Base-by-base conservation (phyloP, 2,329 filamentous ascomycete species). In the Rutstroemia sp. region DNA sequence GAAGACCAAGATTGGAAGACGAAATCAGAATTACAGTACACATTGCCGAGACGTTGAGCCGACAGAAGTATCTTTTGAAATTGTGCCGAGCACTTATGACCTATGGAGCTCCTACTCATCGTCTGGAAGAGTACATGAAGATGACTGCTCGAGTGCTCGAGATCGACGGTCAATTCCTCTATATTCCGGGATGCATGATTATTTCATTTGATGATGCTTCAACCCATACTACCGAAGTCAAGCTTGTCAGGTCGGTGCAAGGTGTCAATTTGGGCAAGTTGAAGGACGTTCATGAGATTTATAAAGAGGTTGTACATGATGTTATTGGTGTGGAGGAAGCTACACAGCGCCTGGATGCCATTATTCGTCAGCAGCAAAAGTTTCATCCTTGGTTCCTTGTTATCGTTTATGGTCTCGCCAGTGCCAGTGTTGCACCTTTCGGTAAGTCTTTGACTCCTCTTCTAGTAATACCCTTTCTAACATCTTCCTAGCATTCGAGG, bases 161-260 rank as follows among this genome's bases (percentile, higher is more conserved):
- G 70, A 92, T 96, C 16, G 88, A 95, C 62, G 87, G 87, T 5
- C 90, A 95, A 66, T 96, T 94, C 64, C 74, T 96, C 21, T 96
- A 96, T 69, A 82, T 96, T 30, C 91, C 92, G 0, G 89, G 89
- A 0, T 95, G 89, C 67, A 96, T 96, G 92, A 88, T 96, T 56
- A 87, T 96, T 67, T 92, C 90, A 4, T 96, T 96, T 67, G 91
- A 88, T 66, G 88, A 92, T 70, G 72, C 74, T 5, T 73, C 75
- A 0, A 89, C 87, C 0, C 87, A 91, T 66, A 91, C 88, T 0
- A 86, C 86, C n/a, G 87, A 90, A 67, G 87, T 91, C 60, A 88
- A 89, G 72, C 78, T 91, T 34, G 83, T 91, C 6, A 80, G 85
- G 42, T 79, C 82, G 0, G 72, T 74, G 0, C 86, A 90, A 65